Evolutionary conservation across 768 basidiomycete species (phyloP).

Genomic region (Lactarius tabidus): DNA sequence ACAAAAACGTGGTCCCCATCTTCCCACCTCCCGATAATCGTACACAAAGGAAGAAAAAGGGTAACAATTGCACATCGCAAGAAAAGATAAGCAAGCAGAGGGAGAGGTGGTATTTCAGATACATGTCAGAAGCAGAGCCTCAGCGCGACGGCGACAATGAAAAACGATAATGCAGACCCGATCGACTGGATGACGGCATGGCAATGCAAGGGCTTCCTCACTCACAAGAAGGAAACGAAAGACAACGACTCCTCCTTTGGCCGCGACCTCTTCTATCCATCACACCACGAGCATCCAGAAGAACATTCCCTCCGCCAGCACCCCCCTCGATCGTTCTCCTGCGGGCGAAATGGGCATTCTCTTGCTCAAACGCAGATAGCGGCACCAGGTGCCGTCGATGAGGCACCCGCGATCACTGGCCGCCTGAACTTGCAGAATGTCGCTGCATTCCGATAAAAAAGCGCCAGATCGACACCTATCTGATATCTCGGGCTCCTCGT

Average conservation of each 20-base stretch:
- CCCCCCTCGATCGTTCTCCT: background rate
- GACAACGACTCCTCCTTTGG: background rate
- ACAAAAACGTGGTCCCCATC: background rate
- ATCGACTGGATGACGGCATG: slow-evolving; percentile 1
- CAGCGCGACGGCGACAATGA: background rate
- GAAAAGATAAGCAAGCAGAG: background rate
- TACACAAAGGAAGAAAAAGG: background rate
- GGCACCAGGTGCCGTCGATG: background rate
- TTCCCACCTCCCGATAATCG: background rate
- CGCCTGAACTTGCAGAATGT: background rate
- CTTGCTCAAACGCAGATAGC: background rate
- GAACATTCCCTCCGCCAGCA: background rate
- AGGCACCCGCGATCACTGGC: background rate
- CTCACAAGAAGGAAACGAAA: background rate
- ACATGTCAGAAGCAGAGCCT: background rate
- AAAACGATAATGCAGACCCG: background rate
- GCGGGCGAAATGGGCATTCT: background rate
- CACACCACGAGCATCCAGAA: background rate
- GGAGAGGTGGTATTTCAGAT: background rate
- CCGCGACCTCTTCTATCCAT: background rate
- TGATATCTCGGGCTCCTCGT: background rate
- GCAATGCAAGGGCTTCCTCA: background rate
- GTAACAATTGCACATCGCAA: background rate
- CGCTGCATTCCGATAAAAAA: background rate
- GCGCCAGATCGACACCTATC: background rate